phyloP scores from a whole-genome alignment of 768 basidiomycete species.

The Lyophyllum shimeji region DNA sequence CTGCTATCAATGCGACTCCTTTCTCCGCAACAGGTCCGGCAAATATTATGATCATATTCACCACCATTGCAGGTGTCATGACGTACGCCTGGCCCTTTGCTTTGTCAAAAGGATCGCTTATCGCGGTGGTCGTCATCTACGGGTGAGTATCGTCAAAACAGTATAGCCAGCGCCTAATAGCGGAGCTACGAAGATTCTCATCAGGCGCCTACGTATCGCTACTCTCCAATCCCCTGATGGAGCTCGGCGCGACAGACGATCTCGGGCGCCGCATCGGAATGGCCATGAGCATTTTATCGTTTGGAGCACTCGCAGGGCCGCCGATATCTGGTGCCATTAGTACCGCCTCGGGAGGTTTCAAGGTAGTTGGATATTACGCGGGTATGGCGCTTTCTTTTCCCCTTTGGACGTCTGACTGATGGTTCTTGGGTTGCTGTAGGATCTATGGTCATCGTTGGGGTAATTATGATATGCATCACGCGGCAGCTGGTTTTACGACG shows the following conservation, averaged over 20 bases:
- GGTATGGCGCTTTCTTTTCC: slow-evolving; percentile 2
- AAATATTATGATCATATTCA: slow-evolving; percentile 69
- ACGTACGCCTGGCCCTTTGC: slow-evolving; percentile 76
- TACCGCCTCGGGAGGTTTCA: slow-evolving; percentile 49
- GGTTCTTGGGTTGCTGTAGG: slow-evolving; percentile 4
- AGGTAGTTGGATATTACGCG: slow-evolving; percentile 42
- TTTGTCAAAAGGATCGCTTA: slow-evolving; percentile 37
- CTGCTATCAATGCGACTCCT: neutral
- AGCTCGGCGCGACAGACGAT: slow-evolving; percentile 59
- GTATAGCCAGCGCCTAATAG: neutral
- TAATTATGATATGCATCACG: slow-evolving; percentile 15
- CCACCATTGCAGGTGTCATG: slow-evolving; percentile 49
- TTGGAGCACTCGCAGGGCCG: slow-evolving; percentile 67
- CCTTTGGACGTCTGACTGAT: neutral
- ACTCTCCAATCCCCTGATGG: slow-evolving; percentile 54
- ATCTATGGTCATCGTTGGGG: slow-evolving; percentile 18
- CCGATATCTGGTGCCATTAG: slow-evolving; percentile 75
- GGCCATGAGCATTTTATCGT: slow-evolving; percentile 55
- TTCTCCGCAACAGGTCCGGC: slow-evolving; percentile 47
- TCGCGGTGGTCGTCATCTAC: slow-evolving; percentile 59
- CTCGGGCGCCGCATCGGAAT: slow-evolving; percentile 67
- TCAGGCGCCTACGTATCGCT: slow-evolving; percentile 65
- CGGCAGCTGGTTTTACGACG: slow-evolving; percentile 17
- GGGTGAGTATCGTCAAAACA: slow-evolving; percentile 39
- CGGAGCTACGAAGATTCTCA: slow-evolving; percentile 38